Percentiles rank a stretch among this genome's conserved stretches.
Evolutionary conservation across 2,329 filamentous ascomycete species (phyloP).

Genomic region (Emericellopsis cladophorae): DNA sequence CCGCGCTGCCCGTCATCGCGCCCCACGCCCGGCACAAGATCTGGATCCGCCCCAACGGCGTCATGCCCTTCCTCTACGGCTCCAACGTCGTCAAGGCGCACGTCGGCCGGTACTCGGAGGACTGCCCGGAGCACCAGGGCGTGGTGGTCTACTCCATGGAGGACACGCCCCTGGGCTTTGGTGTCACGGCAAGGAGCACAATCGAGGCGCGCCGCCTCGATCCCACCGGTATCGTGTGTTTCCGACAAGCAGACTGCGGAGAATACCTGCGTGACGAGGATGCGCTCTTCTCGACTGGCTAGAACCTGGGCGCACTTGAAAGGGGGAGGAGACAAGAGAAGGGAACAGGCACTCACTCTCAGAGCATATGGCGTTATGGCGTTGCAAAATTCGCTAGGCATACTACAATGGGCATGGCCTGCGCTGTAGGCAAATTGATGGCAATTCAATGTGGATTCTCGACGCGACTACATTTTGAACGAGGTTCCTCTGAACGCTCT

Average conservation of each 20-base stretch:
- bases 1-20: conserved; percentile 73
- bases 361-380: no score
- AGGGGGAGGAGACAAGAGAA: not conserved
- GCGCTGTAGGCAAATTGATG: no score
- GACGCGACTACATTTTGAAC: no score
- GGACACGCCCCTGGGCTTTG: conserved; percentile 88
- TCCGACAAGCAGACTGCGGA: conserved; percentile 86
- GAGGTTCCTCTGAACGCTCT: no score
- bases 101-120: conserved; percentile 25
- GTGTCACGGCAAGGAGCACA: conserved; percentile 78
- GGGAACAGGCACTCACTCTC: not conserved
- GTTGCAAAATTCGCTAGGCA: no score
- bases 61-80: conserved; percentile 95
- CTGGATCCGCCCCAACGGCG: conserved; percentile 91
- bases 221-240: conserved; percentile 79
- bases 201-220: conserved; percentile 74
- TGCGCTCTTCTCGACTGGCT: conserved; percentile 46
- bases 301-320: not conserved
- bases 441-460: no score
- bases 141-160: conserved; percentile 86
- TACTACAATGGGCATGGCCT: no score
- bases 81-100: conserved; percentile 65
- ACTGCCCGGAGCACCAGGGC: conserved; percentile 48
- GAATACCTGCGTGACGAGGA: conserved; percentile 85
- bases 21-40: conserved; percentile 92